Conservation (phyloP, 192 early-diverging fungal genomes). For the Podila epigama region DNA sequence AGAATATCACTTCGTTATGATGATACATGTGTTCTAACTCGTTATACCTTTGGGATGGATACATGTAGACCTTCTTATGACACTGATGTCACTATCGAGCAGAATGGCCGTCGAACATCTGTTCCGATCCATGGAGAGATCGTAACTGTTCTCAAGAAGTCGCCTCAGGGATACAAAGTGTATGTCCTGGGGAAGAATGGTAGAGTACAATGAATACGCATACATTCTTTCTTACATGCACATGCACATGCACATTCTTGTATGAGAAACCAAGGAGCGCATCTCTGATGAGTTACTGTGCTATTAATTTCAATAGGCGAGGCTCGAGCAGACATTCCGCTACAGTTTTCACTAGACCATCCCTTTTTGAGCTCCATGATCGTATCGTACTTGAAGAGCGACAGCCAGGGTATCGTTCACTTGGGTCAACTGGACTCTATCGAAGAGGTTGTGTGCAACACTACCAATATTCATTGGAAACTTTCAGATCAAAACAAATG, state of each 20-base stretch:
- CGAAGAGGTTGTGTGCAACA: not conserved
- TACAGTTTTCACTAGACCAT: slow-evolving; percentile 40
- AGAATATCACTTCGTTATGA: not conserved
- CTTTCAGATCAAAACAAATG: not conserved
- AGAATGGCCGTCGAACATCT: not conserved
- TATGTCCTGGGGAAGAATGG: slow-evolving; percentile 52
- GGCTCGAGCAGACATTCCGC: slow-evolving; percentile 9
- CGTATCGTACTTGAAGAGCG: slow-evolving; percentile 23
- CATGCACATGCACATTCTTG: no score
- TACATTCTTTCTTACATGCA: no score
- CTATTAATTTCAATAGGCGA: slow-evolving; percentile 46
- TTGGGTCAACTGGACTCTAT: slow-evolving; percentile 39
- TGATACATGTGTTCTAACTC: not conserved
- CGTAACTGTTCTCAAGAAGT: slow-evolving; percentile 13
- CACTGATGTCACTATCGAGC: not conserved
- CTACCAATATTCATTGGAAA: not conserved
- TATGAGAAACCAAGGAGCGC: no score
- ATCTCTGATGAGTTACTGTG: no score
- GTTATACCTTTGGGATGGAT: not conserved
- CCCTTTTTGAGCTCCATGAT: not conserved
- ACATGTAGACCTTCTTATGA: not conserved
- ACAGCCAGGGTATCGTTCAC: slow-evolving; percentile 45
- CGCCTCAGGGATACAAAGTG: slow-evolving; percentile 22
- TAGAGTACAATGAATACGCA: not conserved
- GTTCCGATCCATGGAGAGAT: slow-evolving; percentile 41